Evolutionary conservation across 352 stramenopile species (phyloP).

Genomic region (Globisporangium abappressorium): DNA sequence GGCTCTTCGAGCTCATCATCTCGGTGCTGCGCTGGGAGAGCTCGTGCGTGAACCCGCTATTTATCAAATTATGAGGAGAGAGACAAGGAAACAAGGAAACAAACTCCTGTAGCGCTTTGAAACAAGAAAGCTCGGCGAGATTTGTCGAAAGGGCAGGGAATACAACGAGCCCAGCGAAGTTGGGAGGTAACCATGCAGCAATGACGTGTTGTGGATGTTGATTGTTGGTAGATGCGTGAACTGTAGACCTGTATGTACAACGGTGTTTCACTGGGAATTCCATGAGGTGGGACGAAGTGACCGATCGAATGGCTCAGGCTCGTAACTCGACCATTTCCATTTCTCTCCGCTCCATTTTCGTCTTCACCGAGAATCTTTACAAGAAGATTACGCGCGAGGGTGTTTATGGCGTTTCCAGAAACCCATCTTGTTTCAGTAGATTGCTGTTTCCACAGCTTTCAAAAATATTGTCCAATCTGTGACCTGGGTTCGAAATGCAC

Average conservation of each 20-base stretch:
- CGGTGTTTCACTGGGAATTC: too few species aligned
- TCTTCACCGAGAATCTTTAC: too few species aligned
- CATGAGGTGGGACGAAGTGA: neutral
- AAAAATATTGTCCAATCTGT: too few species aligned
- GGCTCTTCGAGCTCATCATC: slow-evolving; percentile 66
- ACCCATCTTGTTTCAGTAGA: too few species aligned
- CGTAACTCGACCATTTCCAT: neutral
- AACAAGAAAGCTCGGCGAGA: too few species aligned
- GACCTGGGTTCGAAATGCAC: too few species aligned
- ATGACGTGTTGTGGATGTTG: neutral
- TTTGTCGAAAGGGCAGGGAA: too few species aligned
- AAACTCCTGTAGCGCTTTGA: too few species aligned
- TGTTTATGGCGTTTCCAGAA: neutral
- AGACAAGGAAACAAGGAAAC: neutral
- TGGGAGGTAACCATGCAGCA: neutral
- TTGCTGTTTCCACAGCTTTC: too few species aligned
- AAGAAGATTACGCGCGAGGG: neutral
- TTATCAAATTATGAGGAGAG: slow-evolving; percentile 29
- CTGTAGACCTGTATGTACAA: neutral
- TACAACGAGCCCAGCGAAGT: too few species aligned
- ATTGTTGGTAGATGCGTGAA: neutral
- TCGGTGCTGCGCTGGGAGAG: slow-evolving; percentile 63
- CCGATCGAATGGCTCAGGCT: neutral
- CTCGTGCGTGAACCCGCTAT: slow-evolving; percentile 41
- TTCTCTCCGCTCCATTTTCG: neutral